These are phyloP conservation scores for Magnaporthiopsis rhizophila DNA, from an alignment of 2,329 filamentous ascomycete genomes.

Conservation along the genomic window DNA sequence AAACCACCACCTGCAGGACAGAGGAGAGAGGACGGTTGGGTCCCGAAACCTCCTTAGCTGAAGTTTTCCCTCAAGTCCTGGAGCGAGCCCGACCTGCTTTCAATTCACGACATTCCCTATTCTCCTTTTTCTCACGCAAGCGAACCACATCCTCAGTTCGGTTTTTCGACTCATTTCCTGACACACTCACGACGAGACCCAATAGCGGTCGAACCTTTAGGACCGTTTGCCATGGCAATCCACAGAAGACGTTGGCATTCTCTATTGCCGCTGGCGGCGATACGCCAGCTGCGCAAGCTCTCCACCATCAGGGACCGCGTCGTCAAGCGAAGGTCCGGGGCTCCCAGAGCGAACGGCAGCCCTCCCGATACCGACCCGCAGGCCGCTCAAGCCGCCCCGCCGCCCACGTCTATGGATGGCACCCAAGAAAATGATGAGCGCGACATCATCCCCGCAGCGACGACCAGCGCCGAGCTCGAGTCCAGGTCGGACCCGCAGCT, in stretches of 20 bases:
- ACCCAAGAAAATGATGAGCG: background rate
- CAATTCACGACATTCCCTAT: too few species aligned
- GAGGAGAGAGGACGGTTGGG: too few species aligned
- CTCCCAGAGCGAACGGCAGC: background rate
- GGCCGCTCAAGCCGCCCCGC: too few species aligned
- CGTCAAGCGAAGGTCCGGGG: too few species aligned
- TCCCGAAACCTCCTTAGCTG: too few species aligned
- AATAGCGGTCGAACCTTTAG: background rate
- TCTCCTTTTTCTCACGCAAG: too few species aligned
- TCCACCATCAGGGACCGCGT: background rate
- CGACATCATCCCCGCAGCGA: background rate
- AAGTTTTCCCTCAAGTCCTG: too few species aligned
- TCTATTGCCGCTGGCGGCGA: background rate
- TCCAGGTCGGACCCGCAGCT: slow-evolving; percentile 7
- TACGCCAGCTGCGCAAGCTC: background rate
- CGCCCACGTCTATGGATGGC: background rate
- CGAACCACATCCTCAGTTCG: too few species aligned
- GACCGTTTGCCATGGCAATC: background rate
- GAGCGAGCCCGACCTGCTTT: too few species aligned
- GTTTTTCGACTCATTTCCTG: too few species aligned
- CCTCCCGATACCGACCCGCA: background rate
- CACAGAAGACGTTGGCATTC: background rate
- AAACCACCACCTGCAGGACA: too few species aligned
- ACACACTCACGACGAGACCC: too few species aligned
- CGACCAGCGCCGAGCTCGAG: slow-evolving; percentile 7